These are phyloP conservation scores for Malassezia caprae DNA, from an alignment of 1,284 basidiomycete species.

Conservation along the genomic window DNA sequence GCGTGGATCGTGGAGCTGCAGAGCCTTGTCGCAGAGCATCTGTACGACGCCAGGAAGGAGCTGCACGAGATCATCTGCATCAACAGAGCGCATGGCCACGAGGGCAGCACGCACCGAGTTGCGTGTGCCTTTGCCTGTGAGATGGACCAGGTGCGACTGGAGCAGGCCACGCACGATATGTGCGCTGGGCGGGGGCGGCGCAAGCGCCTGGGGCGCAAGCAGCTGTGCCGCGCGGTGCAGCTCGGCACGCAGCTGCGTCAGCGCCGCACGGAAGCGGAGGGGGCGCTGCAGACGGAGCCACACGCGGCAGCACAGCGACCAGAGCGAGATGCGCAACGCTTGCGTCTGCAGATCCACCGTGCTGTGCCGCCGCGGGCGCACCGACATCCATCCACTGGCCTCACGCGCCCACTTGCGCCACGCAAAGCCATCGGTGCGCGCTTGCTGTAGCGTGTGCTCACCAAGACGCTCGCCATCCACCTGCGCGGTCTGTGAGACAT, in stretches of 20 bases:
- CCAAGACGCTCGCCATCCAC: slow-evolving; percentile 9
- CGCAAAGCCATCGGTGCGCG: slow-evolving; percentile 11
- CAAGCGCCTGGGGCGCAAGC: background rate
- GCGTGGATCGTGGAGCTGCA: background rate
- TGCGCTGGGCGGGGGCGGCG: background rate
- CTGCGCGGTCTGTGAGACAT: slow-evolving; percentile 3
- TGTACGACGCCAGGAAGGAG: slow-evolving; percentile 1
- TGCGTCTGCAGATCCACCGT: background rate
- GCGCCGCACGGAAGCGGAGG: slow-evolving; percentile 2
- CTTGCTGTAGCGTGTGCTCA: slow-evolving; percentile 14
- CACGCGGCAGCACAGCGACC: slow-evolving; percentile 15
- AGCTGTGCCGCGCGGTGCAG: background rate
- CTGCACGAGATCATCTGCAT: background rate
- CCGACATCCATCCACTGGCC: background rate
- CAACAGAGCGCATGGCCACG: background rate
- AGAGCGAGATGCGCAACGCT: slow-evolving; percentile 12
- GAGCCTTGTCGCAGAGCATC: background rate
- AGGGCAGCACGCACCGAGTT: slow-evolving; percentile 4
- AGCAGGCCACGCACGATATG: slow-evolving; percentile 4
- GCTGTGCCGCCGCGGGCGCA: background rate
- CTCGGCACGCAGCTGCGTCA: background rate
- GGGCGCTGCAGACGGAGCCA: slow-evolving; percentile 16
- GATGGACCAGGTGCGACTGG: slow-evolving; percentile 11
- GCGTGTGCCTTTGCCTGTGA: background rate
- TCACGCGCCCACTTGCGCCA: slow-evolving; percentile 10